These are phyloP conservation scores for Noccaea bulbosa DNA, from an alignment of 345 rosid species.

Conservation along the genomic window DNA sequence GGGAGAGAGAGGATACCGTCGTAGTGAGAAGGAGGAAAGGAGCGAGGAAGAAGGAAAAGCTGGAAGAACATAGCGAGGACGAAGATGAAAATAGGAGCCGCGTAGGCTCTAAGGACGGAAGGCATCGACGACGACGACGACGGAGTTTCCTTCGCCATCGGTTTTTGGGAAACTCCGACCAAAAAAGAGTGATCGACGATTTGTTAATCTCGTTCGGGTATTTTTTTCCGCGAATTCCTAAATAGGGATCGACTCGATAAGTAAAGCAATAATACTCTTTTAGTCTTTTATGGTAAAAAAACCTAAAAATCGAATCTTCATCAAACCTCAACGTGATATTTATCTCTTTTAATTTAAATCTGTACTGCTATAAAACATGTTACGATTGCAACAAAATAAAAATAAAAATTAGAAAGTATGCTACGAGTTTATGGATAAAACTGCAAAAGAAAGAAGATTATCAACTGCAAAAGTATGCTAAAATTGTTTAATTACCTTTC, in stretches of 20 bases:
- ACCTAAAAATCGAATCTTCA: neutral
- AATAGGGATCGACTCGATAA: slow-evolving; percentile 10
- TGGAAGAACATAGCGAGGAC: slow-evolving; percentile 68
- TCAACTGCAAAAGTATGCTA: neutral
- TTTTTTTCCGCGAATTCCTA: slow-evolving; percentile 7
- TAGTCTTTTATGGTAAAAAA: neutral
- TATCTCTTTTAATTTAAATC: neutral
- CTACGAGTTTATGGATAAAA: neutral
- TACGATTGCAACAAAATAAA: neutral
- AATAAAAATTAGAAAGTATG: no score
- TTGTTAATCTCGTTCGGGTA: slow-evolving; percentile 2
- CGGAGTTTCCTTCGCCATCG: slow-evolving; percentile 50
- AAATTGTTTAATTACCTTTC: no score
- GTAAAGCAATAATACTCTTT: neutral
- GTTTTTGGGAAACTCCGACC: slow-evolving; percentile 17
- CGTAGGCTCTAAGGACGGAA: slow-evolving; percentile 59
- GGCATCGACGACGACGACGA: slow-evolving; percentile 41
- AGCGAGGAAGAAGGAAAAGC: slow-evolving; percentile 73
- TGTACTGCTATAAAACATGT: neutral
- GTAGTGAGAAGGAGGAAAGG: slow-evolving; percentile 82
- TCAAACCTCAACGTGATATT: neutral
- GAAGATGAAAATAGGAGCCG: slow-evolving; percentile 65
- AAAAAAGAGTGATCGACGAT: slow-evolving; percentile 18
- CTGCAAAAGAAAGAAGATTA: neutral
- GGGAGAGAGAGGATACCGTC: slow-evolving; percentile 56